A percentile compares a stretch with the other conserved stretches of the same genome.
Evolutionary conservation across 1,284 basidiomycete species (phyloP).

Genomic region (Lignosus rhinocerotis): DNA sequence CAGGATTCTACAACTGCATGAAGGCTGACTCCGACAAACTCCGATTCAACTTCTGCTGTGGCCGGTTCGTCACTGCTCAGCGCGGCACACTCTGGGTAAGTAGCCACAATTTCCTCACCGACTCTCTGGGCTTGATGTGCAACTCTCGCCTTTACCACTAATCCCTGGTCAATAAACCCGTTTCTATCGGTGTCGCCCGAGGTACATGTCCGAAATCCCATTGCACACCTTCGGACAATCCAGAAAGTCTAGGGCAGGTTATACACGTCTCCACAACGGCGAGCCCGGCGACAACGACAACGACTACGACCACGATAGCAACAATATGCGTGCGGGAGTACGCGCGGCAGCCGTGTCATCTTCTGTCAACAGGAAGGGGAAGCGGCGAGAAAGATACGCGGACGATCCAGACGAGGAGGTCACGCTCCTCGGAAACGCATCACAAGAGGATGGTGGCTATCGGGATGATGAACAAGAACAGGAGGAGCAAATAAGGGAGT

Average conservation of each 20-base stretch:
- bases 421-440: conserved; percentile 45
- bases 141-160: neutral
- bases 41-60: too few species aligned
- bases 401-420: conserved; percentile 64
- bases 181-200: conserved; percentile 8
- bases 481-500: conserved; percentile 22
- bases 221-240: conserved; percentile 57
- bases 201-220: conserved; percentile 69
- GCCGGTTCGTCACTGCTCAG: too few species aligned
- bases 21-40: too few species aligned
- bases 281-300: conserved; percentile 37
- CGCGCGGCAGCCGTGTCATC: conserved; percentile 42
- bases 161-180: conserved; percentile 6
- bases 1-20: too few species aligned
- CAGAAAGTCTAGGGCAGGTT: conserved; percentile 46
- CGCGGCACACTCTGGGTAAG: too few species aligned
- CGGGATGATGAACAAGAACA: conserved; percentile 26
- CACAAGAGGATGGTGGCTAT: conserved; percentile 36
- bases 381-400: conserved; percentile 51
- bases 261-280: conserved; percentile 42
- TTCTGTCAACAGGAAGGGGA: conserved; percentile 37
- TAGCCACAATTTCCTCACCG: neutral
- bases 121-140: conserved; percentile 6
- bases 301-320: conserved; percentile 35
- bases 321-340: conserved; percentile 31